Evolutionary conservation across 2,329 filamentous ascomycete genomes (phyloP), one percentile per base, ranked within the genome.

Genomic region (Nemania sp.): DNA sequence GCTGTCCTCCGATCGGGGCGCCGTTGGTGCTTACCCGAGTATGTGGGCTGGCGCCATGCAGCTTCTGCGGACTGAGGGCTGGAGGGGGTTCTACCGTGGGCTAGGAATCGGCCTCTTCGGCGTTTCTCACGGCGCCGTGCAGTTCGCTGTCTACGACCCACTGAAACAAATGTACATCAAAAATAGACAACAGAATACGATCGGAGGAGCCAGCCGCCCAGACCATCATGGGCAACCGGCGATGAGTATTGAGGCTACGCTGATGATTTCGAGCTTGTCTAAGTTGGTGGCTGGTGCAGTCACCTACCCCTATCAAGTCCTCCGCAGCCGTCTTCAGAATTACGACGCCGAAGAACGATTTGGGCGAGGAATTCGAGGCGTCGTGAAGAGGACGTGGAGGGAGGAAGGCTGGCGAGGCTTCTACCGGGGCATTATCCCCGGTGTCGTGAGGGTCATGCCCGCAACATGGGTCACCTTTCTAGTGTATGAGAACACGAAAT

Each of bases 401-500:
- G 90, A 92, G 73, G 94, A 98, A 77, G 94, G 96, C 0, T 67
- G 92, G 35, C 82, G 87, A 10, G 95, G 95, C 0, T 98, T 98
- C 80, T 99, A 98, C 80, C 93, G 94, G 72, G 96, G 96, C 1
- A 83, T 98, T 65, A 89, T 93, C 47, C 94, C 95, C 0, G 97
- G 95, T 72, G 87, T 97, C n/a, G 84, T 97, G 60, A 88, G 96
- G 69, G 96, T 98, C 29, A 85, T 99, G 79, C 96, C 96, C 3
- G 94, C 94, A 35, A 98, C 96, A 3, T 97, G 96, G 88, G 93
- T 98, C 62, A 98, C 95, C 1, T 98, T 99, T 78, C 81, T 99
- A 74, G 94, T 98, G 26, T 98, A 98, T 81, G 96, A 99, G 83
- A 98, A 98, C 80, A 90, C 92, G 67, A 94, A 92, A 81, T 89